Percentiles rank a stretch among this genome's conserved stretches.
phyloP scores from a whole-genome alignment of 2,329 filamentous ascomycete genomes.

The Fonsecaea erecta region DNA sequence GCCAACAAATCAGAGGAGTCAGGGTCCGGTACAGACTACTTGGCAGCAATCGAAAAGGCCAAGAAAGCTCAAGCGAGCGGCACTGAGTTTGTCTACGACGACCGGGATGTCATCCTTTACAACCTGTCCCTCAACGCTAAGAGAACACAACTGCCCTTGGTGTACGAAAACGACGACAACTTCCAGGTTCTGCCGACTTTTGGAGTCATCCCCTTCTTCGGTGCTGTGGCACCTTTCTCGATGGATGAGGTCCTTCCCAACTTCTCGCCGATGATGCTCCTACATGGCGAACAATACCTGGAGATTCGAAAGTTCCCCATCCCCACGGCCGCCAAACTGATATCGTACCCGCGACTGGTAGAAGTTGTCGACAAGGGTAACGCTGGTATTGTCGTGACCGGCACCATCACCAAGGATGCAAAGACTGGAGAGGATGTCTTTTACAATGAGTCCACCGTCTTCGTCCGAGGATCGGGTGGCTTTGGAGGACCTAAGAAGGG shows the following conservation, averaged over 20 bases:
- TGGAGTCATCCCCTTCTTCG: conserved; percentile 93
- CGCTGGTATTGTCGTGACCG: conserved; percentile 80
- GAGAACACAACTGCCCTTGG: conserved; percentile 80
- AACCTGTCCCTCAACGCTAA: conserved; percentile 94
- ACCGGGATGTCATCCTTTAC: conserved; percentile 91
- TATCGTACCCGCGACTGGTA: conserved; percentile 61
- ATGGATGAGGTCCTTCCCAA: conserved; percentile 86
- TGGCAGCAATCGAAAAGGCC: conserved; percentile 75
- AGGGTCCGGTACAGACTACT: conserved; percentile 62
- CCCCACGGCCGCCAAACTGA: conserved; percentile 57
- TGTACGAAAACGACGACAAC: conserved; percentile 87
- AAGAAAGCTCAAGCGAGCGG: conserved; percentile 73
- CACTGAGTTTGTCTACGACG: conserved; percentile 79
- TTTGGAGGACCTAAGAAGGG: conserved; percentile 85
- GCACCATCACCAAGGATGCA: conserved; percentile 81
- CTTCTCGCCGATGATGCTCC: conserved; percentile 97
- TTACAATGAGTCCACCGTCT: conserved; percentile 94
- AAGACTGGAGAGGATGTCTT: conserved; percentile 87
- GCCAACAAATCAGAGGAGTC: conserved; percentile 56
- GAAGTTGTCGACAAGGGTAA: conserved; percentile 96
- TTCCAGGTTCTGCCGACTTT: conserved; percentile 86
- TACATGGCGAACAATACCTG: conserved; percentile 98
- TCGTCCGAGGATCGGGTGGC: conserved; percentile 87
- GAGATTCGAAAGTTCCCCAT: conserved; percentile 92
- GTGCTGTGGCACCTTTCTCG: conserved; percentile 77